phyloP scores from a whole-genome alignment of 2,329 filamentous ascomycete species.

The Xylaria sp. region DNA sequence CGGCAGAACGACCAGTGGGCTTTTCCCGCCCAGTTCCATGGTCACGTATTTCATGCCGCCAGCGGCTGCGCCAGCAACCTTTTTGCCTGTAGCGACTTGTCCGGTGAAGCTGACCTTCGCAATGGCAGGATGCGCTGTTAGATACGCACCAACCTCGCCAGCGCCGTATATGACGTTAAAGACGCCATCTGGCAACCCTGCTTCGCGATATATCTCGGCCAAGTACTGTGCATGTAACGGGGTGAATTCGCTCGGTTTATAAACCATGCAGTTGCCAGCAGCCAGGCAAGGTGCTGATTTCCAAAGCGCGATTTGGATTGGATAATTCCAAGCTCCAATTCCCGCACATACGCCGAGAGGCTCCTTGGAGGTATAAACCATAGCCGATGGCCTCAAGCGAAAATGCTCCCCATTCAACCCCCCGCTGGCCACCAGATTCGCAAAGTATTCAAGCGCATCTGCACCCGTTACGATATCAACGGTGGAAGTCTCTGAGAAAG shows the following conservation, averaged over 20 bases:
- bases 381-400: slow-evolving; percentile 78
- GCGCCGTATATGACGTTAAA: slow-evolving; percentile 89
- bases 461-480: slow-evolving; percentile 86
- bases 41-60: slow-evolving; percentile 89
- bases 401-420: slow-evolving; percentile 84
- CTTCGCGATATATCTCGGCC: slow-evolving; percentile 80
- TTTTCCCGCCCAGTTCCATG: slow-evolving; percentile 92
- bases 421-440: slow-evolving; percentile 79
- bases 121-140: slow-evolving; percentile 77
- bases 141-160: slow-evolving; percentile 78
- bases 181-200: slow-evolving; percentile 81
- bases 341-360: slow-evolving; percentile 85
- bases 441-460: slow-evolving; percentile 88
- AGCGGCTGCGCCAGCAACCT: slow-evolving; percentile 80
- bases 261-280: slow-evolving; percentile 89
- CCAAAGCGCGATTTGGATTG: slow-evolving; percentile 90
- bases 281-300: slow-evolving; percentile 88
- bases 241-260: slow-evolving; percentile 90
- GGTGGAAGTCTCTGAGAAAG: slow-evolving; percentile 83
- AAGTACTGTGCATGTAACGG: slow-evolving; percentile 82
- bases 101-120: slow-evolving; percentile 92
- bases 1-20: slow-evolving; percentile 80
- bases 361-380: slow-evolving; percentile 85
- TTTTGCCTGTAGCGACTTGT: slow-evolving; percentile 84
- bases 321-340: slow-evolving; percentile 93